phyloP scores from a whole-genome alignment of 495 filamentous ascomycete genomes.

The Saxophila tyrrhenica region DNA sequence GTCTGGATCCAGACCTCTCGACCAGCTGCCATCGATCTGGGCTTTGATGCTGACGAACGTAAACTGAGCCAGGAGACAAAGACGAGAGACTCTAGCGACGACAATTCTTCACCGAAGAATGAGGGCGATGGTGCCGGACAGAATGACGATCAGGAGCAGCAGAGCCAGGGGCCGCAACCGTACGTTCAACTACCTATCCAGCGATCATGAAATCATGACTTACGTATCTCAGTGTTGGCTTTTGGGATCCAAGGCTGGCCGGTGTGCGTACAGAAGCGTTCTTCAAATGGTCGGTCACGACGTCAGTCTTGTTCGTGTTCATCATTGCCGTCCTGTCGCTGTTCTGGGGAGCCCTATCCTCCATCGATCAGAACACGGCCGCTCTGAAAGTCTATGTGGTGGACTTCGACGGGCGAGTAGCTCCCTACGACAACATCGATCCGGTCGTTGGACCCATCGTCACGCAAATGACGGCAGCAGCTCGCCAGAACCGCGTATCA shows the following conservation, averaged over 20 bases:
- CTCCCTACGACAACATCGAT: conserved; percentile 19
- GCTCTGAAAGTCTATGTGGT: conserved; percentile 22
- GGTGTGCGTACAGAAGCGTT: conserved; percentile 19
- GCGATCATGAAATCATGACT: not conserved
- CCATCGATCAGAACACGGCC: conserved; percentile 15
- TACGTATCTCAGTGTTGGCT: conserved; percentile 6
- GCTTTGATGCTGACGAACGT: not conserved
- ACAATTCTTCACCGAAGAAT: too few species aligned
- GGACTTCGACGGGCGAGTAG: conserved; percentile 21
- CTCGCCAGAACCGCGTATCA: not conserved
- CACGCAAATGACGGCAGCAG: conserved; percentile 9
- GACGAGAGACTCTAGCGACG: not conserved
- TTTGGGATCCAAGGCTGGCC: conserved; percentile 16
- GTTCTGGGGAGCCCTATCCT: conserved; percentile 21
- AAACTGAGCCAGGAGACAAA: not conserved
- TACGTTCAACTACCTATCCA: not conserved
- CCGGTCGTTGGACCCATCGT: conserved; percentile 23
- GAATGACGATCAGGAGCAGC: conserved; percentile 5
- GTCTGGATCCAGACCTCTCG: too few species aligned
- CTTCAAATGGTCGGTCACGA: conserved; percentile 19
- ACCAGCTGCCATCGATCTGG: not conserved
- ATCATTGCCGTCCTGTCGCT: conserved; percentile 19
- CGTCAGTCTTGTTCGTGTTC: conserved; percentile 16
- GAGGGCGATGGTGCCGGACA: not conserved
- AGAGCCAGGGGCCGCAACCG: not conserved